Evolutionary conservation across 176 grass and related monocot genomes (phyloP), one percentile per base, ranked within the genome.

Genomic region (Paspalum vaginatum): DNA sequence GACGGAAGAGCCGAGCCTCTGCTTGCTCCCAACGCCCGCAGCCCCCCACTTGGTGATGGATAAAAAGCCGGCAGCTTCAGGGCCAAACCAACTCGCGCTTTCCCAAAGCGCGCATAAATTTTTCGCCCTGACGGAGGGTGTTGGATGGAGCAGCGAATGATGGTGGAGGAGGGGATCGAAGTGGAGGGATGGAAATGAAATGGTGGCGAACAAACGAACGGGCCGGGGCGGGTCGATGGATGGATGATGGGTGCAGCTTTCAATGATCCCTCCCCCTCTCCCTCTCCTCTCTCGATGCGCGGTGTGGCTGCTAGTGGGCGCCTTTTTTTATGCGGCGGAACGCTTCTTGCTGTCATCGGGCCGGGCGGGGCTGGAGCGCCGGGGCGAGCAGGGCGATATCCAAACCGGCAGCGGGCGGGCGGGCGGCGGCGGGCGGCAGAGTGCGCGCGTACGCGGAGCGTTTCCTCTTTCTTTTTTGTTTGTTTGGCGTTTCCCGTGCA

Each of bases 171-270:
- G 70, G 64, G 25, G 50, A 16, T 41, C 13, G 76, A 47, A n/a
- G 37, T 4, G 43, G 11, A n/a, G n/a, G 38, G 68, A 57, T 39
- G 68, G 83, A 76, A 58, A 84, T 80, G 84, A 82, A 65, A 88
- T 86, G 87, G 79, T 78, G 81, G 81, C 61, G 65, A 78, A 44
- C 78, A 84, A 81, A 90, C 65, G 74, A 81, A 91, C 75, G 79
- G 81, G 83, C 49, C 85, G 81, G 74, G 79, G 64, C 80, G 1
- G 32, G 32, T 32, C 32, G 32, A 32, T 24, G 81, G 79, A 90
- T 25, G 61, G 79, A 90, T 85, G 76, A 94, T 87, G 87, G 87
- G 22, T 70, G 92, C 86, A 81, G 83, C 87, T 94, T 84, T 88
- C 88, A 91, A 81, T 72, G 75, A 87, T 72, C 81, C 44, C 41